Base-by-base conservation (phyloP, 2,329 filamentous ascomycete genomes). In the Fusarium floridanum region DNA sequence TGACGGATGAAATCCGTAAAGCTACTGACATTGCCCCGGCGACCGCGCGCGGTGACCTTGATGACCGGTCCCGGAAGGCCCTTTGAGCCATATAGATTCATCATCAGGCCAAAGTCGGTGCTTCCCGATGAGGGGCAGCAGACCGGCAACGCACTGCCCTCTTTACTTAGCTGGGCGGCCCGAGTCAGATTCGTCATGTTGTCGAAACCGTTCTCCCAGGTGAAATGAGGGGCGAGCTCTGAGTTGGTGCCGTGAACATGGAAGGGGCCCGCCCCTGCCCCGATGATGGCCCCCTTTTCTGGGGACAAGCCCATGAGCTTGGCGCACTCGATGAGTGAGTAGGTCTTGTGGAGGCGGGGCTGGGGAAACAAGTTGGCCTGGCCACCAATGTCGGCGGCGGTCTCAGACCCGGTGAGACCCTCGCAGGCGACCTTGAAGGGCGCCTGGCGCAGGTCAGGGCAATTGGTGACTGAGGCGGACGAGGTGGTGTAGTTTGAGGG, bases 321-420 rank as follows among this genome's bases (percentile, higher is more conserved):
- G 1, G 81, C 80, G 6, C 85, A 64, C 1, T 78, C 74, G 2
- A 77, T 45, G 57, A 85, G 62, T 4, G 79, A 78, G 66, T 81
- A 86, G 39, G 77, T 82, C 17, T 79, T 79, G 1, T 81, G 74
- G 9, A 83, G 73, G 6, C 80, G 78, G 0, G 84, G 83, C 0
- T 34, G 56, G 0, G 85, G 85, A 12, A 81, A 80, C 1, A 86
- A 80, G 66, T 86, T 84, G 1, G 81, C 76, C 27, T 83, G 84
- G 0, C 85, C 86, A 6, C 86, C 86, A 22, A 87, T 77, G 57
- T 87, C 86, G 17, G 83, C 84, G 6, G 86, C 79, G 41, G 79
- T 79, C 36, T 81, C 77, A 5, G 80, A 79, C 1, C 86, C 85
- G 6, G 77, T 82, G 10, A 87, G 79, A 0, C 86, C 86, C 3